Evolutionary conservation across 768 basidiomycete species (phyloP).

Genomic region (Lanmaoa pseudosensibilis): DNA sequence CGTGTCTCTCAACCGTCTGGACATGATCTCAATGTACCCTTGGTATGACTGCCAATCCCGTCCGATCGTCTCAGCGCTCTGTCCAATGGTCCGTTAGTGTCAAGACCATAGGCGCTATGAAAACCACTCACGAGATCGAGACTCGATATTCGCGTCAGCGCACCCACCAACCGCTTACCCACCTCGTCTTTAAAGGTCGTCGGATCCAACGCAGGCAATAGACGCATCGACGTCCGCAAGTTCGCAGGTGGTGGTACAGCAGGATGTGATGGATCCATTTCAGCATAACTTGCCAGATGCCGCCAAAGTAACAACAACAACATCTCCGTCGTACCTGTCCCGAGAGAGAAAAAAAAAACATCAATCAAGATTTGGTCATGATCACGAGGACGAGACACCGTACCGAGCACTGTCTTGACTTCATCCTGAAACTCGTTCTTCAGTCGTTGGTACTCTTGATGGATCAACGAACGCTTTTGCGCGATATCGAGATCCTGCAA

Average conservation of each 20-base stretch:
- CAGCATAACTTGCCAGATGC: slow-evolving; percentile 67
- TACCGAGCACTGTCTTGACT: slow-evolving; percentile 58
- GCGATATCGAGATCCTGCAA: slow-evolving; percentile 64
- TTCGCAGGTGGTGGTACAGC: slow-evolving; percentile 22
- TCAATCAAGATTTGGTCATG: too few relatives aligned
- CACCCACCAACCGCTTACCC: slow-evolving; percentile 52
- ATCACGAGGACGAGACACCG: neutral
- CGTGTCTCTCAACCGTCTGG: slow-evolving; percentile 64
- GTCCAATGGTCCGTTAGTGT: slow-evolving; percentile 12
- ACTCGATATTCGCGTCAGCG: slow-evolving; percentile 51
- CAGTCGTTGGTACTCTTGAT: slow-evolving; percentile 56
- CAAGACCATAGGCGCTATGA: neutral
- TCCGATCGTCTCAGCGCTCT: slow-evolving; percentile 47
- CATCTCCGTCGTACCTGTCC: slow-evolving; percentile 71
- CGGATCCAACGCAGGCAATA: slow-evolving; percentile 57
- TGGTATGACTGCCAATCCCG: slow-evolving; percentile 62
- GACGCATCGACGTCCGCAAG: slow-evolving; percentile 51
- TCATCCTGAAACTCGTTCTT: slow-evolving; percentile 40
- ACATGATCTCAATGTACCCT: slow-evolving; percentile 76
- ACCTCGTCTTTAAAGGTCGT: slow-evolving; percentile 58
- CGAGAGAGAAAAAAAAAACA: neutral
- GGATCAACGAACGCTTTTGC: slow-evolving; percentile 69
- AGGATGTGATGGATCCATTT: slow-evolving; percentile 26
- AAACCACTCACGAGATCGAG: slow-evolving; percentile 49
- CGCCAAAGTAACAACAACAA: slow-evolving; percentile 78